Percentiles rank a stretch among this genome's conserved stretches.
These are phyloP conservation scores for Rubus idaeus DNA, from an alignment of 306 rosid species.

Conservation along the genomic window DNA sequence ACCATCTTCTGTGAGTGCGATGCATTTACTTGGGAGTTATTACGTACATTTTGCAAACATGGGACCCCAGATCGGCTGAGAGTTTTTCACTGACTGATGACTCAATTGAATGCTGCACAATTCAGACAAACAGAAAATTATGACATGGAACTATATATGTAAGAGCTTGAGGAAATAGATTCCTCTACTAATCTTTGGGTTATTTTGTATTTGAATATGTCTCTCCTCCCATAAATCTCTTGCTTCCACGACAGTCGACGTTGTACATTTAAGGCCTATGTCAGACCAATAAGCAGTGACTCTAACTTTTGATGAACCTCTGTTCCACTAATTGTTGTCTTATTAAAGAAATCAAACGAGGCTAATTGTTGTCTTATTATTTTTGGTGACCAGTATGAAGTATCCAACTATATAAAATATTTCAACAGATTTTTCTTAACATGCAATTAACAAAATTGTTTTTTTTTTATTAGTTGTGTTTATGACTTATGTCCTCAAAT, in stretches of 20 bases:
- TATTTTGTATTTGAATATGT: background rate
- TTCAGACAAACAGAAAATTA: slow-evolving; percentile 4
- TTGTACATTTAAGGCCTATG: slow-evolving; percentile 39
- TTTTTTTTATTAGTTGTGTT: no score
- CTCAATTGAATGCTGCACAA: slow-evolving; percentile 56
- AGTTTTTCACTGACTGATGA: slow-evolving; percentile 35
- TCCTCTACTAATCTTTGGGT: background rate
- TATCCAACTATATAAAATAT: no score
- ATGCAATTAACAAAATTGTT: no score
- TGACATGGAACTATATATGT: background rate
- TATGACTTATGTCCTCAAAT: no score
- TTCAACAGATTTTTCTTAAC: no score
- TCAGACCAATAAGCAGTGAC: slow-evolving; percentile 65
- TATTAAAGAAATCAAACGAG: no score
- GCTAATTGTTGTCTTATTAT: no score
- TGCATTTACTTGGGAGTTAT: slow-evolving; percentile 36
- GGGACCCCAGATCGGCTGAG: slow-evolving; percentile 49
- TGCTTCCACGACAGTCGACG: slow-evolving; percentile 40
- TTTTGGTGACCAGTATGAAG: no score
- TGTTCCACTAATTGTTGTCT: slow-evolving; percentile 46
- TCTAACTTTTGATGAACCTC: slow-evolving; percentile 47
- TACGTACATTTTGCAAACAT: slow-evolving; percentile 70
- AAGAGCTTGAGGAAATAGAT: background rate
- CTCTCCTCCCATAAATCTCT: slow-evolving; percentile 76
- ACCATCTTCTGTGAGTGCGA: background rate